These are phyloP conservation scores for Colletotrichum viniferum DNA, from an alignment of 2,329 filamentous ascomycete species.

Conservation along the genomic window DNA sequence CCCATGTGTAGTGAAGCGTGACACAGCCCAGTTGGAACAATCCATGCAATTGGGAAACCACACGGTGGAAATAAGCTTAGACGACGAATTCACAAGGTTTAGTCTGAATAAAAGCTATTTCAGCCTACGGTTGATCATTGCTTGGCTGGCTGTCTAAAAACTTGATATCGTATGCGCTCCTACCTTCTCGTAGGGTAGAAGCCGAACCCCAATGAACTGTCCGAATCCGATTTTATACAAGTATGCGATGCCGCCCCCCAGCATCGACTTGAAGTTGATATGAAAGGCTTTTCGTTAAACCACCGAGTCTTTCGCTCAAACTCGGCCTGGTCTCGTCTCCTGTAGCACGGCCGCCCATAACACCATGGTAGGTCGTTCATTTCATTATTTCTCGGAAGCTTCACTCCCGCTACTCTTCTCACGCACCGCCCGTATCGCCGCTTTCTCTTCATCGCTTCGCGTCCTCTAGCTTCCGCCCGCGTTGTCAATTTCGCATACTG, in stretches of 20 bases:
- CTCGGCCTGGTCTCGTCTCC: neutral
- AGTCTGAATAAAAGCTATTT: neutral
- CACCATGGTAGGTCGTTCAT: neutral
- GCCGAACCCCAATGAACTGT: neutral
- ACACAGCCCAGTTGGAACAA: neutral
- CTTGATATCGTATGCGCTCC: neutral
- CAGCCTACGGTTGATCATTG: neutral
- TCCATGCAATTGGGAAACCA: neutral
- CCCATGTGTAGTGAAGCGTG: neutral
- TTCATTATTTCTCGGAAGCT: neutral
- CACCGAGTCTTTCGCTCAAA: neutral
- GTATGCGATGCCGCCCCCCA: neutral
- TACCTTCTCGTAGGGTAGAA: neutral
- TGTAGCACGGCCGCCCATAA: neutral
- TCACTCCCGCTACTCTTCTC: neutral
- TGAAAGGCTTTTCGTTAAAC: neutral
- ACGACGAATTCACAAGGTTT: neutral
- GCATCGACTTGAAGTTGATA: neutral
- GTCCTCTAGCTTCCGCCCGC: neutral
- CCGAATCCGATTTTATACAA: neutral
- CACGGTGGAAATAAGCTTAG: neutral
- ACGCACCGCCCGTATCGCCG: neutral
- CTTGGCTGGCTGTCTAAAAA: neutral
- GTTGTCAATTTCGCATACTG: slow-evolving; percentile 45
- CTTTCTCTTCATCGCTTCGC: neutral